Base-by-base conservation (phyloP, 805 yeast species). In the Suhomyces sp. region DNA sequence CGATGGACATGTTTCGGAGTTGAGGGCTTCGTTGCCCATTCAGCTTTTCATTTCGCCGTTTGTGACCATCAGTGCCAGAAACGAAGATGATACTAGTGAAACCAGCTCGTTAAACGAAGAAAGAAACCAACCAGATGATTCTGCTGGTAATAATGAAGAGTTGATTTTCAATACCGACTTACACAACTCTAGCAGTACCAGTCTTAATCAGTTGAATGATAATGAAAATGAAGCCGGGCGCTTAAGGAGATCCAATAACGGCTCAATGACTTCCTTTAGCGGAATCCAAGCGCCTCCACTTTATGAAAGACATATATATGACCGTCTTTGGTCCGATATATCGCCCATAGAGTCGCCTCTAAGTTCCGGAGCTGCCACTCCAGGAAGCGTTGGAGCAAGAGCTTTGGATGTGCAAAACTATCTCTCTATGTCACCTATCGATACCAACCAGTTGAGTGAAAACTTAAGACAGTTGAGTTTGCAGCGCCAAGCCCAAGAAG, bases 1-100 rank as follows among this genome's bases (percentile, higher is more conserved):
- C 0, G 97, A 91, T 66, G 97, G 97, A 2, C 98, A 93, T 64
- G 84, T 86, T 2, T 89, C 97, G 0, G 97, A 92, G 66, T 75
- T 93, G 47, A 77, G 98, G 29, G 97, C 97, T 0, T 86, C 97
- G 0, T 73, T 93, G 56, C 98, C 98, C 0, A 76, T 93, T 3
- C 80, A 78, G 25, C 66, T 89, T 31, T 89, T 86, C 66, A 85
- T 90, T 22, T 77, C 83, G 4, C 97, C 98, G 6, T 87, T 88
- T 65, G 87, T 94, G 4, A 81, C 93, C 0, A 76, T 93, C 15
- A 74, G 81, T 15, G 85, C 86, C 2, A 73, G 66, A 55, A 67
- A 61, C 24, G 71, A 66, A 6, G 68, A 63, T 15, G 52, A 45
- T 13, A 58, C 57, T 47, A 55, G 51, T n/a, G 65, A 60, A 8